Conservation (phyloP, 495 filamentous ascomycete species). For the Hypoxylon fuscum region DNA sequence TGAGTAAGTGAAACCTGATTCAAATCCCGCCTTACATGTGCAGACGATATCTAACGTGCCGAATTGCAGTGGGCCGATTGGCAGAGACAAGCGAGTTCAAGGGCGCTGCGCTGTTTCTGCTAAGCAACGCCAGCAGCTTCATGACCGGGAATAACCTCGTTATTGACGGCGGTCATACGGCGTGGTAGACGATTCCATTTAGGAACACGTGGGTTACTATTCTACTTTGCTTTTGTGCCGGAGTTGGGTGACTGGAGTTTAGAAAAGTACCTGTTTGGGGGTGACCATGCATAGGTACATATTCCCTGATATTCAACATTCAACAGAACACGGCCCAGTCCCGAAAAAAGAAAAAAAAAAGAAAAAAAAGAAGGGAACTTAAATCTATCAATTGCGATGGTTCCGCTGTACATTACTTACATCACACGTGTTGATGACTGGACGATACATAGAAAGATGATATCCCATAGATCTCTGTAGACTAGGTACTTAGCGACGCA, state of each 20-base stretch:
- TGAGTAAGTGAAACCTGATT: constrained; percentile 49
- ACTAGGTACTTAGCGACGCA: background rate
- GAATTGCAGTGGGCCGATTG: constrained; percentile 62
- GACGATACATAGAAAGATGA: constrained; percentile 9
- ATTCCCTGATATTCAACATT: background rate
- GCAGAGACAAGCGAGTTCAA: constrained; percentile 72
- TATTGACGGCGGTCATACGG: constrained; percentile 69
- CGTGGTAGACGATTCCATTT: constrained; percentile 42
- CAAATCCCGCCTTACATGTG: no score
- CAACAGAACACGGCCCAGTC: background rate
- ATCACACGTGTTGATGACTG: constrained; percentile 9
- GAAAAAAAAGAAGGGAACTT: background rate
- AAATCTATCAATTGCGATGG: background rate
- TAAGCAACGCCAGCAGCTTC: constrained; percentile 73
- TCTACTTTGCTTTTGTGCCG: constrained; percentile 3
- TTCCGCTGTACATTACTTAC: constrained; percentile 4
- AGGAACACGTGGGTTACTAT: no score
- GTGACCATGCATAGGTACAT: background rate
- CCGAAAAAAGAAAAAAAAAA: background rate
- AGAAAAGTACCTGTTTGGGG: background rate
- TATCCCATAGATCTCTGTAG: constrained; percentile 26
- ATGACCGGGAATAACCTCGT: constrained; percentile 73
- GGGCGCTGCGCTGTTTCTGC: constrained; percentile 63
- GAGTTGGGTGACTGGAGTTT: constrained; percentile 20
- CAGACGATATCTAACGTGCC: constrained; percentile 8